Evolutionary conservation across 352 stramenopile genomes (phyloP).

Genomic region (Globisporangium carolinianum): DNA sequence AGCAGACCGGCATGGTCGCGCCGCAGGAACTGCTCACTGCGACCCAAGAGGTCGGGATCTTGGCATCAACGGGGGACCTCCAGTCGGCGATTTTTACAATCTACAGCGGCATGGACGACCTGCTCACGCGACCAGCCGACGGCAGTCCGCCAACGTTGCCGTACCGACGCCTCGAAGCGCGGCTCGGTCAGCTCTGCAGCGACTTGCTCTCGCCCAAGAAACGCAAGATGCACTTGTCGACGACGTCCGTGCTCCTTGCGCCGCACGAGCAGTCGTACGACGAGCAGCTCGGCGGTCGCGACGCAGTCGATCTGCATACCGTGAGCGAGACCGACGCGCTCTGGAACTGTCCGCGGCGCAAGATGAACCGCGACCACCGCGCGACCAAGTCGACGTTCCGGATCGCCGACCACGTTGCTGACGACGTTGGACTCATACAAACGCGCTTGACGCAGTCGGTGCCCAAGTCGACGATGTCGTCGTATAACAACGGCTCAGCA

Average conservation of each 20-base stretch:
- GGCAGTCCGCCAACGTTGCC: constrained; percentile 18
- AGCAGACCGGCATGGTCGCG: constrained; percentile 34
- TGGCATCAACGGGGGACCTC: constrained; percentile 47
- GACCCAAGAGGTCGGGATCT: constrained; percentile 53
- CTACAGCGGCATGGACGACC: constrained; percentile 11
- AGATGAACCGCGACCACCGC: constrained; percentile 52
- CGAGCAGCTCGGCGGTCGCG: constrained; percentile 14
- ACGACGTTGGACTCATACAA: constrained; percentile 11
- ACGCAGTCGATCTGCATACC: constrained; percentile 30
- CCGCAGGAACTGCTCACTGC: constrained; percentile 38
- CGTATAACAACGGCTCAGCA: background rate
- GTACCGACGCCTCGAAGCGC: constrained; percentile 36
- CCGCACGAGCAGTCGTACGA: constrained; percentile 36
- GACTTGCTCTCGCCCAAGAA: constrained; percentile 64
- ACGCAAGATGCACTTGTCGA: constrained; percentile 59
- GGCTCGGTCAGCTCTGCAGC: constrained; percentile 47
- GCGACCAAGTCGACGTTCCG: constrained; percentile 50
- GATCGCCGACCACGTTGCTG: constrained; percentile 36
- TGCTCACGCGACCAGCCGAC: background rate
- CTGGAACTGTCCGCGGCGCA: constrained; percentile 58
- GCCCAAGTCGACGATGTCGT: constrained; percentile 5
- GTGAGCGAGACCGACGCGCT: constrained; percentile 38
- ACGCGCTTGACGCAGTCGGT: constrained; percentile 9
- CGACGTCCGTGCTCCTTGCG: constrained; percentile 53
- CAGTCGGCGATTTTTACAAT: constrained; percentile 48